phyloP scores from a whole-genome alignment of 2,329 filamentous ascomycete species.

The Claviceps maximensis region DNA sequence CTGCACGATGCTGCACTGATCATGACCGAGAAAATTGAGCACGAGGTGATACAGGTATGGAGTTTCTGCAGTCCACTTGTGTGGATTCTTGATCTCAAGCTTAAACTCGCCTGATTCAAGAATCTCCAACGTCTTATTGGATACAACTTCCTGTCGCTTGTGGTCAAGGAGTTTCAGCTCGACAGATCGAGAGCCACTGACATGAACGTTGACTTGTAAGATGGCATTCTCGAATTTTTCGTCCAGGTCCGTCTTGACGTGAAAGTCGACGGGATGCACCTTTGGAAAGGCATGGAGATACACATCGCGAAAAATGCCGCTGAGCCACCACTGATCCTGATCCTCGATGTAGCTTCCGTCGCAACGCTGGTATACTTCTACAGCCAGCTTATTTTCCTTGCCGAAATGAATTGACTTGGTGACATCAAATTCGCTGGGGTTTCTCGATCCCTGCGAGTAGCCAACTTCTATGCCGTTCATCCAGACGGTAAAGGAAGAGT shows the following conservation, averaged over 20 bases:
- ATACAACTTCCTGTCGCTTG: constrained; percentile 15
- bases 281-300: constrained; percentile 48
- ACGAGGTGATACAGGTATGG: constrained; percentile 46
- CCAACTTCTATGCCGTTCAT: constrained; percentile 55
- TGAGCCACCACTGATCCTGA: constrained; percentile 57
- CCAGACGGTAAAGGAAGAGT: constrained; percentile 59
- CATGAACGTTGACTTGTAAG: constrained; percentile 31
- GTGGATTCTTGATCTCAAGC: constrained; percentile 33
- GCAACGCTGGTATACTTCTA: constrained; percentile 59
- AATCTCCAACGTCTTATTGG: constrained; percentile 12
- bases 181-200: constrained; percentile 23
- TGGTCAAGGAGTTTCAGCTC: constrained; percentile 23
- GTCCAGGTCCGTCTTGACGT: constrained; percentile 42
- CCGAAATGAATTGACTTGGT: constrained; percentile 33
- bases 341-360: constrained; percentile 63
- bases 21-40: constrained; percentile 19
- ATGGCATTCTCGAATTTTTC: constrained; percentile 38
- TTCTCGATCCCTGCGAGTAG: constrained; percentile 60
- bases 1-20: constrained; percentile 30
- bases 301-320: constrained; percentile 57
- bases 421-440: constrained; percentile 62
- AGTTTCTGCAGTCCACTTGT: constrained; percentile 58
- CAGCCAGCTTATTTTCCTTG: constrained; percentile 42
- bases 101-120: constrained; percentile 24
- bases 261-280: constrained; percentile 41